Conservation (phyloP, 495 filamentous ascomycete genomes). For the Aspergillus coremiiformis region DNA sequence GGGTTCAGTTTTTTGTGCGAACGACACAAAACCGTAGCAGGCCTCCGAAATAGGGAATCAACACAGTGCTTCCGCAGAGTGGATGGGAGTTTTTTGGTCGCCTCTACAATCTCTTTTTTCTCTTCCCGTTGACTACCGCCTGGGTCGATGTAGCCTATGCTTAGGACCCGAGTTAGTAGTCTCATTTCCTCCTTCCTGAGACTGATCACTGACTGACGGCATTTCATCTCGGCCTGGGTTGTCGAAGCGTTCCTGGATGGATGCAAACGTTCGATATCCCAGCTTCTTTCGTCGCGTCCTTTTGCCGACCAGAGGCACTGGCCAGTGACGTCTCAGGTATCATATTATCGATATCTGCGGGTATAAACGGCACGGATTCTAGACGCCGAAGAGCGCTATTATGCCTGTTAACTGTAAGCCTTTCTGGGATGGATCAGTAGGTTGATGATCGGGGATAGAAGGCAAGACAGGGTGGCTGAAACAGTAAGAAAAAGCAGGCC, state of each 20-base stretch:
- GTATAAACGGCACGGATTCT: not conserved
- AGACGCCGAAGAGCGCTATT: not conserved
- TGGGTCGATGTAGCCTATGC: slow-evolving; percentile 7
- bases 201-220: slow-evolving; percentile 15
- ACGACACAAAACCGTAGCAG: slow-evolving; percentile 12
- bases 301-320: not conserved
- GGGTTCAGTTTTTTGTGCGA: slow-evolving; percentile 21
- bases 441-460: too few relatives aligned
- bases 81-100: slow-evolving; percentile 13
- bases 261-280: not conserved
- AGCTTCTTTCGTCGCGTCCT: not conserved
- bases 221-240: not conserved
- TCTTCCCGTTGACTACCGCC: not conserved
- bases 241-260: not conserved
- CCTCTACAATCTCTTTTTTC: not conserved
- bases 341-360: not conserved
- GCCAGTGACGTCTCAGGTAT: not conserved
- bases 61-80: slow-evolving; percentile 1
- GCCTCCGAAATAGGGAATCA: not conserved
- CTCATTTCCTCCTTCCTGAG: slow-evolving; percentile 12
- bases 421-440: too few relatives aligned
- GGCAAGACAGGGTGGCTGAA: not conserved
- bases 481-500: not conserved
- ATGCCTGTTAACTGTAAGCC: not conserved
- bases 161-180: slow-evolving; percentile 7